Conservation (phyloP, 257 asterid species). For the Linderniella brevidens region DNA sequence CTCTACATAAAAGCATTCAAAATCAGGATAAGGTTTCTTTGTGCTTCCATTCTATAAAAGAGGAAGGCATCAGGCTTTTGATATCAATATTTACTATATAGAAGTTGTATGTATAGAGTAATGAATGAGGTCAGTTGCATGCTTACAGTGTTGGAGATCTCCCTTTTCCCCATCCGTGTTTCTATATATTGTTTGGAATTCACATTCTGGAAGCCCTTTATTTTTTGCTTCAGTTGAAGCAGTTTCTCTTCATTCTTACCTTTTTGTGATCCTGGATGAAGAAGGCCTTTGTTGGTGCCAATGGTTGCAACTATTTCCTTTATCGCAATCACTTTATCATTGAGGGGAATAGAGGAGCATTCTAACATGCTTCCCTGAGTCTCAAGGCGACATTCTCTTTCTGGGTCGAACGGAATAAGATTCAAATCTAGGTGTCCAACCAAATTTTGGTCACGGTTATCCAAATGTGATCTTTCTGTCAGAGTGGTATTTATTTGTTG, state of each 20-base stretch:
- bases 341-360: slow-evolving; percentile 13
- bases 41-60: slow-evolving; percentile 30
- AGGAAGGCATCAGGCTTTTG: slow-evolving; percentile 9
- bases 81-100: slow-evolving; percentile 4
- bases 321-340: slow-evolving; percentile 9
- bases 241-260: no score
- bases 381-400: slow-evolving; percentile 13
- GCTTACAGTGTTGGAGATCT: no score
- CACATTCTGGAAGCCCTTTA: no score
- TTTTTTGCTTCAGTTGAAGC: no score
- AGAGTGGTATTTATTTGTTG: slow-evolving; percentile 10
- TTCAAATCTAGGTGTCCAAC: slow-evolving; percentile 6
- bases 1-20: slow-evolving; percentile 53
- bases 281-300: no score
- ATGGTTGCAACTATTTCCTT: slow-evolving; percentile 2
- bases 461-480: slow-evolving; percentile 11
- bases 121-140: no score
- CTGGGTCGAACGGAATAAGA: slow-evolving; percentile 11
- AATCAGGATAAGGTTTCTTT: slow-evolving; percentile 40
- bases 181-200: no score
- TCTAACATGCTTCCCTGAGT: slow-evolving; percentile 10
- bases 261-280: no score
- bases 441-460: slow-evolving; percentile 11
- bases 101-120: slow-evolving; percentile 8
- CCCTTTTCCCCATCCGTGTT: no score